phyloP scores from a whole-genome alignment of 2,329 filamentous ascomycete species.

The Beauveria bassiana region DNA sequence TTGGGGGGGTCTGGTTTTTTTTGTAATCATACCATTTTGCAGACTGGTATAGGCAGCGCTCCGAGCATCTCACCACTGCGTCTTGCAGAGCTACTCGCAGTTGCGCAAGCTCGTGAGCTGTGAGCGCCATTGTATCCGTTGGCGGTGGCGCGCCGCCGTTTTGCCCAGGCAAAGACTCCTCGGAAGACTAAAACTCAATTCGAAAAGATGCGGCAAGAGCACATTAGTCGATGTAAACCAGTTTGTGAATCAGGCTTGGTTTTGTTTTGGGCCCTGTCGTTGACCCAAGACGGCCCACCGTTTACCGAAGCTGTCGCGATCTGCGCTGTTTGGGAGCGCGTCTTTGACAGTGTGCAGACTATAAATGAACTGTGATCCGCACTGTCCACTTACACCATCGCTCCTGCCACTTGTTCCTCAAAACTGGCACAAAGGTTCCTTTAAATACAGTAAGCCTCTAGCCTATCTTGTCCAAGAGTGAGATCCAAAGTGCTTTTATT shows the following conservation, averaged over 20 bases:
- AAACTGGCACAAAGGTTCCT: not conserved
- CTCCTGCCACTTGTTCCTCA: not conserved
- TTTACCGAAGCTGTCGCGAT: conserved; percentile 7
- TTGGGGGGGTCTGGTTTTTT: not conserved
- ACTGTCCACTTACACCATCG: not conserved
- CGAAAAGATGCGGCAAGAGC: not conserved
- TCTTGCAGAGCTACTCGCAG: conserved; percentile 71
- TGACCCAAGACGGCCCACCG: not conserved
- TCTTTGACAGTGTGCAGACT: not conserved
- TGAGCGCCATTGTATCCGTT: conserved; percentile 40
- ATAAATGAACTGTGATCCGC: not conserved
- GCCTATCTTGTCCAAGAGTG: too few species aligned
- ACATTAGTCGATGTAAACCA: not conserved
- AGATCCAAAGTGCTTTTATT: too few species aligned
- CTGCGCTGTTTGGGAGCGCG: conserved; percentile 2
- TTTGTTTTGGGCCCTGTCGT: not conserved
- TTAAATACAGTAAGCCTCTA: too few species aligned
- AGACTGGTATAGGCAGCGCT: conserved; percentile 90
- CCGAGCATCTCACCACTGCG: conserved; percentile 83
- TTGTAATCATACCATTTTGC: conserved; percentile 70
- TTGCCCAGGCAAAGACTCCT: not conserved
- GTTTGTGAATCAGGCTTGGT: not conserved
- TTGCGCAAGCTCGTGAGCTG: conserved; percentile 50
- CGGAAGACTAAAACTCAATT: not conserved
- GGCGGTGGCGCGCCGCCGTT: not conserved